These are phyloP conservation scores for Aspergillus sp. DNA, from an alignment of 2,329 filamentous ascomycete genomes.

Conservation along the genomic window DNA sequence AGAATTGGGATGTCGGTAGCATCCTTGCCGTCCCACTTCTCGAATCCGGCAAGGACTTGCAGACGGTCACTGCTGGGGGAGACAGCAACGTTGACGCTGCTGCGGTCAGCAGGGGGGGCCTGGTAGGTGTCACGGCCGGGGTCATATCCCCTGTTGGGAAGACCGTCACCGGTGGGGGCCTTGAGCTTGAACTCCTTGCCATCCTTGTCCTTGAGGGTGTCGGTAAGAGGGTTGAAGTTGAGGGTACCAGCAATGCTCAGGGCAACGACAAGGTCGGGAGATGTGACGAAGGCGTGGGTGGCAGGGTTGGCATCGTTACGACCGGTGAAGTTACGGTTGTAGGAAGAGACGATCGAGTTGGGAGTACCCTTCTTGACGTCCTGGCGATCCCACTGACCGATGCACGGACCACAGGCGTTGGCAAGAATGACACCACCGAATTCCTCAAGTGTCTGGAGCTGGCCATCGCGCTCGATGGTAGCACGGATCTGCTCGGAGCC, in stretches of 20 bases:
- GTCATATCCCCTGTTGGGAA: conserved; percentile 82
- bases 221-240: conserved; percentile 92
- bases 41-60: conserved; percentile 84
- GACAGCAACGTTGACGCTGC: conserved; percentile 72
- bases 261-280: conserved; percentile 84
- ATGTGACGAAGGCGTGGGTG: conserved; percentile 90
- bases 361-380: conserved; percentile 93
- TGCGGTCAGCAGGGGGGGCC: conserved; percentile 80
- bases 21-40: conserved; percentile 90
- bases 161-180: conserved; percentile 74
- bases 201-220: conserved; percentile 89
- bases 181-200: conserved; percentile 93
- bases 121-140: conserved; percentile 93
- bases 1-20: conserved; percentile 80
- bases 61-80: conserved; percentile 90
- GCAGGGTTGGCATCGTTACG: conserved; percentile 96
- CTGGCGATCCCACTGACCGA: conserved; percentile 91
- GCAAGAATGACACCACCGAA: conserved; percentile 93
- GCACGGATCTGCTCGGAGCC: conserved; percentile 96
- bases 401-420: conserved; percentile 91
- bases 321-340: conserved; percentile 99
- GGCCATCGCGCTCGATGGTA: conserved; percentile 85
- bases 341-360: conserved; percentile 97
- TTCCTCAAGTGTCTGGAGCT: conserved; percentile 92
- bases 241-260: conserved; percentile 79